Percentiles rank a stretch among this genome's conserved stretches.
Conservation (phyloP, 345 rosid species). For the Rhizophora apiculata region DNA sequence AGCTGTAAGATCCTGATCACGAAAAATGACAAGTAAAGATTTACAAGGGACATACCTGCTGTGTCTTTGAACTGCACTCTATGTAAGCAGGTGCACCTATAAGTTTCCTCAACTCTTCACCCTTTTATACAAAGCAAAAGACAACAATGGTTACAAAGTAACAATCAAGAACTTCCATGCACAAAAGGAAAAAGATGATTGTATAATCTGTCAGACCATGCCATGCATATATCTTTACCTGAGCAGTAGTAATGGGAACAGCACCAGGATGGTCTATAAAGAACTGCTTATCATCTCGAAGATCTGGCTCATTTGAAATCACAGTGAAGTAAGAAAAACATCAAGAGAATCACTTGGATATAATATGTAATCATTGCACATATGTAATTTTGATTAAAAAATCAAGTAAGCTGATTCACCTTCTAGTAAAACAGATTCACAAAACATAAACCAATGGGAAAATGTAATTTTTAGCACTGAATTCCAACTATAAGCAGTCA, state of each 20-base stretch:
- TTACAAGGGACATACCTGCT: slow-evolving; percentile 47
- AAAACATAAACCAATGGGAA: too few relatives aligned
- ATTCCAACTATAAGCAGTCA: too few relatives aligned
- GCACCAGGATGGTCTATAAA: slow-evolving; percentile 36
- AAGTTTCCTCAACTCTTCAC: slow-evolving; percentile 88
- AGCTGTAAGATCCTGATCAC: background rate
- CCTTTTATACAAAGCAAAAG: slow-evolving; percentile 38
- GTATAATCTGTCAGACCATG: background rate
- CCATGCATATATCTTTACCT: slow-evolving; percentile 9
- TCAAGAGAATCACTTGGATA: background rate
- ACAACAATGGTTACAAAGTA: background rate
- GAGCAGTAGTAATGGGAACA: slow-evolving; percentile 31
- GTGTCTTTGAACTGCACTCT: slow-evolving; percentile 93
- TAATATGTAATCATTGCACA: background rate
- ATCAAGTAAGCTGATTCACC: background rate
- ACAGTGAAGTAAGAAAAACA: background rate
- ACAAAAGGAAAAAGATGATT: background rate
- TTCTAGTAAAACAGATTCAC: background rate
- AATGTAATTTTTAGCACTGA: too few relatives aligned
- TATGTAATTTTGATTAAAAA: background rate
- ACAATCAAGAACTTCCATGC: background rate
- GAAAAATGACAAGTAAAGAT: background rate
- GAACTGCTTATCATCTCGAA: slow-evolving; percentile 36
- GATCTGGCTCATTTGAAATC: slow-evolving; percentile 22
- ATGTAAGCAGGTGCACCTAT: slow-evolving; percentile 83